Evolutionary conservation across 202 grass and related monocot species (phyloP).

Genomic region (Panicum virgatum): DNA sequence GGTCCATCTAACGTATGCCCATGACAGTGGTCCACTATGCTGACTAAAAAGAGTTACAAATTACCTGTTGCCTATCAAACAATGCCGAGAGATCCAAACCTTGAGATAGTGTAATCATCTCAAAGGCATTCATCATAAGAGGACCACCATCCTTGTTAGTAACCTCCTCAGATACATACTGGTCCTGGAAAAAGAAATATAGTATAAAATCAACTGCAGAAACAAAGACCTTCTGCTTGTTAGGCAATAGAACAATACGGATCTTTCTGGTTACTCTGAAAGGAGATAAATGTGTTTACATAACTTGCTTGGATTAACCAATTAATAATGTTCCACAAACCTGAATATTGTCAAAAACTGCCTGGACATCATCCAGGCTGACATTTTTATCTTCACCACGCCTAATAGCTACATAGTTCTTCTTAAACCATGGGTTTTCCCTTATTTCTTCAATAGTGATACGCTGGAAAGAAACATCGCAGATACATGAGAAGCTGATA

Average conservation of each 20-base stretch:
- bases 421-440: constrained; percentile 75
- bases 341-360: constrained; percentile 93
- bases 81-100: constrained; percentile 91
- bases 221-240: constrained; percentile 6
- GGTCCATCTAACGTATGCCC: background rate
- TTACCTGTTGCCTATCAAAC: constrained; percentile 96
- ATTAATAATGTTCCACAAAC: constrained; percentile 53
- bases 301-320: background rate
- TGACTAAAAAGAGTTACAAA: constrained; percentile 25
- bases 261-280: background rate
- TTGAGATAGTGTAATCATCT: constrained; percentile 98
- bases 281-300: background rate
- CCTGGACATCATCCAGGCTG: constrained; percentile 84
- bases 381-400: constrained; percentile 60
- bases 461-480: constrained; percentile 57
- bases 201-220: constrained; percentile 33
- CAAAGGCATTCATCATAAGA: constrained; percentile 99
- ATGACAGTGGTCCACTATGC: background rate
- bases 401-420: constrained; percentile 64
- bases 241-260: background rate
- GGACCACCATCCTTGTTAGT: constrained; percentile 62
- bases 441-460: constrained; percentile 75
- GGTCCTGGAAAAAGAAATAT: constrained; percentile 64
- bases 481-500: constrained; percentile 27
- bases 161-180: constrained; percentile 80